Evolutionary conservation across 805 yeast species (phyloP), one percentile per base, ranked within the genome.

Genomic region (Pichia nakasei): DNA sequence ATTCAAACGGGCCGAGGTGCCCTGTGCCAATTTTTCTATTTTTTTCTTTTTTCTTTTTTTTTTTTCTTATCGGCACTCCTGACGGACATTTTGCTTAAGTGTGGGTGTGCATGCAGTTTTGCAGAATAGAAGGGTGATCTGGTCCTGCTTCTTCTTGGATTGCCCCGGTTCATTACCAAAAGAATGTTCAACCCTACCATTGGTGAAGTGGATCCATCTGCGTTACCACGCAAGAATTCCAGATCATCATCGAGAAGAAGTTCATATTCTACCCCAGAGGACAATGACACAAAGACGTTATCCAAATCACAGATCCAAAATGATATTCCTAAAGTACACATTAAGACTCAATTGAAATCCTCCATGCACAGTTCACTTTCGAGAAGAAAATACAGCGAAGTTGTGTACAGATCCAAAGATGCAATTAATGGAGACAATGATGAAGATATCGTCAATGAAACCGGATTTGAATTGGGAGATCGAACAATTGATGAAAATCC

Each of bases 141-240:
- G n/a, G n/a, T n/a, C n/a, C 13, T 27, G 13, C 15, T 29, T 29
- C 32, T 29, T 24, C 9, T 22, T 7, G 26, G 26, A 9, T 7
- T 22, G 6, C 26, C 26, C 6, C 6, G 9, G 26, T 22, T 27
- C 31, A 27, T 6, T 13, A 12, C 13, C 31, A 5, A 27, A 15
- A 24, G 5, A 5, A 49, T 49, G 52, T 47, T 49, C 21, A 49
- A 49, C 17, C 51, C 52, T 2, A 38, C 48, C 11, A 37, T 49
- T 20, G 45, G 49, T 4, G 52, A 49, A 13, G 47, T 49, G 5
- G 63, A 32, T 47, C 63, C 35, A 59, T 61, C 24, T 53, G 60
- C 41, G 1, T 29, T 17, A 12, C 26, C 27, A 4, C 37, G 43
- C 24, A 31, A 33, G 19, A 24, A 34, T 9, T 18, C 22, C 5